Base-by-base conservation (phyloP, 306 rosid species). In the Macrotyloma uniflorum region DNA sequence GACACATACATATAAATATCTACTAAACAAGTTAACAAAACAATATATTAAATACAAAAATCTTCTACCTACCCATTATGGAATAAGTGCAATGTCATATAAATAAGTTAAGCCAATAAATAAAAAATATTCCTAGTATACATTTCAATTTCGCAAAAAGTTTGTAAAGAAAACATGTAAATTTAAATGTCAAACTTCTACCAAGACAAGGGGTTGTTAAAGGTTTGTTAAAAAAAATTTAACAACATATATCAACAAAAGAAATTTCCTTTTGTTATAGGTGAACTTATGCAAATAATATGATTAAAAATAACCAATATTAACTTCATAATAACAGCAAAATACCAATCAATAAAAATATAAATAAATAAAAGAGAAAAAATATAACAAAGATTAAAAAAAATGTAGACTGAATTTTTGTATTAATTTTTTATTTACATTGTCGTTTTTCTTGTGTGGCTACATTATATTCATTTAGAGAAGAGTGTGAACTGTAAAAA, bases 1-100 rank as follows among this genome's bases (percentile, higher is more conserved):
- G 79, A 19, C 69, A 36, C 72, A 49, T 65, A 55, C 78, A 59
- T 36, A 54, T 57, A 64, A 79, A 61, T 23, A 15, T 71, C 26
- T 62, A 33, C 58, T 15, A 59, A 10, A 11, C 9, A 12, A 51
- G 4, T 40, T 40, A 40, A 4, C 3, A 12, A 42, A 42, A 12
- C 16, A 42, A 12, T 7, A 5, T 10, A 0, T 42, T 11, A 11
- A 38, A 12, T 42, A 2, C 1, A 42, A 2, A 38, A 38, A 8
- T 38, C 11, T 38, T 38, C 13, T 8, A 38, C 8, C 13, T 13
- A 38, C 3, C 13, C 13, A 38, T 0, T 8, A 0, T 26, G 28
- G 28, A 26, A 26, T 26, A 26, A 26, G 28, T 26, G 2, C 28
- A 26, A 26, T 26, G 28, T 26, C 28, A 1, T 2, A 2, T 2